Conservation (phyloP, 2,329 filamentous ascomycete species). For the Metarhizium robertsii region DNA sequence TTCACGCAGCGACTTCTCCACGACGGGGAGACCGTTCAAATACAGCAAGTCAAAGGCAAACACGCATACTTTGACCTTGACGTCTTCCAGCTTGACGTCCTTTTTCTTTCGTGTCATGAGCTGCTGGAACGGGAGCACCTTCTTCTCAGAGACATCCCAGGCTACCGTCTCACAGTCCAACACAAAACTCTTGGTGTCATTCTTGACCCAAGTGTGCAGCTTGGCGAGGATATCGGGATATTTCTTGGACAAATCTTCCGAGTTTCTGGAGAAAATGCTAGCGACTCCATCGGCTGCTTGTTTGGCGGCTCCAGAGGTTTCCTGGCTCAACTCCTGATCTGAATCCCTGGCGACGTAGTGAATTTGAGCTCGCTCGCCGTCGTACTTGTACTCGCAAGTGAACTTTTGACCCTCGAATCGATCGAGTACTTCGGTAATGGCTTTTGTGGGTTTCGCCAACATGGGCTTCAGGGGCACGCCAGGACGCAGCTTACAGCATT, state of each 20-base stretch:
- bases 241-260: constrained; percentile 93
- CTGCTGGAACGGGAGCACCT: constrained; percentile 93
- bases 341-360: constrained; percentile 87
- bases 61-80: constrained; percentile 94
- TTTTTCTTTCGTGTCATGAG: constrained; percentile 98
- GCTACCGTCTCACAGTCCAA: constrained; percentile 97
- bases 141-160: constrained; percentile 92
- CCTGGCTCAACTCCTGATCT: constrained; percentile 56
- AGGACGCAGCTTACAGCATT: constrained; percentile 83
- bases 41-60: constrained; percentile 95
- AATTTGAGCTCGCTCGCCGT: constrained; percentile 96
- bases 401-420: constrained; percentile 93
- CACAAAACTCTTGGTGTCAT: constrained; percentile 87
- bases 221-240: constrained; percentile 93
- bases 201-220: constrained; percentile 80
- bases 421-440: constrained; percentile 93
- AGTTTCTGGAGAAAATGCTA: constrained; percentile 95
- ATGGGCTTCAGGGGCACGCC: constrained; percentile 96
- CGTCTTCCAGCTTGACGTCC: constrained; percentile 89
- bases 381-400: constrained; percentile 98
- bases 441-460: constrained; percentile 97
- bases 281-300: constrained; percentile 66
- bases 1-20: constrained; percentile 78
- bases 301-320: constrained; percentile 49
- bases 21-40: constrained; percentile 81